These are phyloP conservation scores for Pseudocercospora fijiensis DNA, from an alignment of 2,329 filamentous ascomycete genomes.

Conservation along the genomic window DNA sequence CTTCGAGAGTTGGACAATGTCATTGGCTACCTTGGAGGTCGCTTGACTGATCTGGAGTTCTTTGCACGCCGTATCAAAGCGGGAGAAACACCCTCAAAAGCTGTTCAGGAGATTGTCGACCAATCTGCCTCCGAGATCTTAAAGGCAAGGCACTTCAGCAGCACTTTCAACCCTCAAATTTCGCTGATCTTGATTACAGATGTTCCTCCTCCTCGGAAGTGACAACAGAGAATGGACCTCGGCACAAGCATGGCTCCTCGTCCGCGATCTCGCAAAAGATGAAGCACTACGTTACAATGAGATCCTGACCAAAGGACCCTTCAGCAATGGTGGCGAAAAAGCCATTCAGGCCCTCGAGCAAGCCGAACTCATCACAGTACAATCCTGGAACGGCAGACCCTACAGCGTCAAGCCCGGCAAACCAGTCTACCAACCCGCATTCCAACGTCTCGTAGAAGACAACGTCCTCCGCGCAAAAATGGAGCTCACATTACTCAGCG, in stretches of 20 bases:
- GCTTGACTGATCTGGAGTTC: slow-evolving; percentile 93
- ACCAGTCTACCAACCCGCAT: slow-evolving; percentile 83
- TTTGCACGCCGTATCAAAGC: slow-evolving; percentile 85
- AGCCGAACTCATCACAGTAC: slow-evolving; percentile 79
- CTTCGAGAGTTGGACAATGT: slow-evolving; percentile 74
- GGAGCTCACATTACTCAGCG: slow-evolving; percentile 63
- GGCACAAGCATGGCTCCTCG: slow-evolving; percentile 86
- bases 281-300: slow-evolving; percentile 79
- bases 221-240: slow-evolving; percentile 68
- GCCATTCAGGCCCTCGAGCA: slow-evolving; percentile 79
- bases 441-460: slow-evolving; percentile 69
- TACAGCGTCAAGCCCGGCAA: slow-evolving; percentile 75
- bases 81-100: slow-evolving; percentile 77
- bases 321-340: slow-evolving; percentile 67
- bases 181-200: slow-evolving; percentile 37
- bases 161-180: neutral
- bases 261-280: slow-evolving; percentile 71
- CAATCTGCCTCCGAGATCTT: slow-evolving; percentile 87
- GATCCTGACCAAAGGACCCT: slow-evolving; percentile 72
- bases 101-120: slow-evolving; percentile 83
- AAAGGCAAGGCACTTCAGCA: slow-evolving; percentile 48
- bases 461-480: slow-evolving; percentile 70
- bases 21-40: slow-evolving; percentile 79
- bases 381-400: slow-evolving; percentile 71
- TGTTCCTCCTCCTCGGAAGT: slow-evolving; percentile 71